A percentile compares a stretch with the other conserved stretches of the same genome.
These are phyloP conservation scores for Lactarius pseudohatsudake DNA, from an alignment of 768 basidiomycete genomes.

Conservation along the genomic window DNA sequence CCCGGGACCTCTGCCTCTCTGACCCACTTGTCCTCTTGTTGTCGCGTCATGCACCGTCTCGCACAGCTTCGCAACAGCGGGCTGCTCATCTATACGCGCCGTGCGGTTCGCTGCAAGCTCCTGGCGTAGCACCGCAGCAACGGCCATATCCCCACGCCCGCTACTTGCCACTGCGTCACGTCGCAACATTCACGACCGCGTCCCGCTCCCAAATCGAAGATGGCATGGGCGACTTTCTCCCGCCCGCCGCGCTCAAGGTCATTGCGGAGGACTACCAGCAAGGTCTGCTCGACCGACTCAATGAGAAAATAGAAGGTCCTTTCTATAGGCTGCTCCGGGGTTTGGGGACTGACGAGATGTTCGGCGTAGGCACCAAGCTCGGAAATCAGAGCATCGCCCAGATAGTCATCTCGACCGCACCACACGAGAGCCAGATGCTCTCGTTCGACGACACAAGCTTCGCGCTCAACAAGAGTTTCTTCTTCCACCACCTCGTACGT, in stretches of 20 bases:
- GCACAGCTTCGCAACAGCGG: slow-evolving; percentile 11
- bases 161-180: slow-evolving; percentile 27
- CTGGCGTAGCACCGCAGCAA: background rate
- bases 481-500: slow-evolving; percentile 83
- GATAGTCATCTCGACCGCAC: slow-evolving; percentile 68
- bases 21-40: too few relatives aligned
- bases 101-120: background rate
- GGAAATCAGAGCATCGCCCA: slow-evolving; percentile 62
- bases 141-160: background rate
- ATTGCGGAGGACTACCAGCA: slow-evolving; percentile 84
- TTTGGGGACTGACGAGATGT: slow-evolving; percentile 5
- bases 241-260: slow-evolving; percentile 64
- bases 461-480: slow-evolving; percentile 94
- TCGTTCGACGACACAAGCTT: slow-evolving; percentile 91
- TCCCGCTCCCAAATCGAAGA: slow-evolving; percentile 56
- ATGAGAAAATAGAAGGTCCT: slow-evolving; percentile 70
- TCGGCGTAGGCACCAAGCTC: slow-evolving; percentile 50
- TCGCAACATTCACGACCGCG: slow-evolving; percentile 50
- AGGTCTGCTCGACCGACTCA: slow-evolving; percentile 75
- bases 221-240: slow-evolving; percentile 78
- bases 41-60: slow-evolving; percentile 19
- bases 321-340: background rate
- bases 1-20: too few relatives aligned
- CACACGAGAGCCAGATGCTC: slow-evolving; percentile 55
- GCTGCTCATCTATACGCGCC: slow-evolving; percentile 1